phyloP scores from a whole-genome alignment of 1,139 yeast species.

The Debaryomycetaceae sp. region DNA sequence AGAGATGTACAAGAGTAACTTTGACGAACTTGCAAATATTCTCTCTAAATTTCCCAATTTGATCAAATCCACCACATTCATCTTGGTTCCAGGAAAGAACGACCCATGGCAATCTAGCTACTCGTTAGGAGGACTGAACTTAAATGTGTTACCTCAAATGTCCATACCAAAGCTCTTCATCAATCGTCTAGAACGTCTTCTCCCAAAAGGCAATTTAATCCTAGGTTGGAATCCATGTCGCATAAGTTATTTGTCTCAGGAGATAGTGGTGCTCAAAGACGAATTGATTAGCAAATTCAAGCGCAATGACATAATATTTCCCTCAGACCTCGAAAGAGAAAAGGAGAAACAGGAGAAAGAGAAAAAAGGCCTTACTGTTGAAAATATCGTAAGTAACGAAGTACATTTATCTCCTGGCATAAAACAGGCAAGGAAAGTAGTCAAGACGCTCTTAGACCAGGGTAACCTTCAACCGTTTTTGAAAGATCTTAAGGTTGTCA shows the following conservation, averaged over 20 bases:
- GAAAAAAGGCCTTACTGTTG: slow-evolving; percentile 10
- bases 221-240: slow-evolving; percentile 77
- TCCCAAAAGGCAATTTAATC: slow-evolving; percentile 53
- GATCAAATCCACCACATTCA: slow-evolving; percentile 39
- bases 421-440: slow-evolving; percentile 69
- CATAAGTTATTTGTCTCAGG: slow-evolving; percentile 77
- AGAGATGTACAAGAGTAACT: slow-evolving; percentile 62
- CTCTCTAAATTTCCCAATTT: slow-evolving; percentile 33
- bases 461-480: slow-evolving; percentile 84
- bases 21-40: slow-evolving; percentile 68
- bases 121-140: slow-evolving; percentile 59
- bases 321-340: slow-evolving; percentile 37
- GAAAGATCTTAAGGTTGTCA: slow-evolving; percentile 54
- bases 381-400: slow-evolving; percentile 14
- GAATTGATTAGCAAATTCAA: slow-evolving; percentile 68
- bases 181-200: slow-evolving; percentile 59
- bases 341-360: slow-evolving; percentile 15
- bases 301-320: slow-evolving; percentile 61
- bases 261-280: slow-evolving; percentile 71
- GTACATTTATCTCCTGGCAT: slow-evolving; percentile 35
- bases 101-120: slow-evolving; percentile 90
- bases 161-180: slow-evolving; percentile 71
- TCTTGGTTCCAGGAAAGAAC: slow-evolving; percentile 82
- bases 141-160: slow-evolving; percentile 65
- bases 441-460: slow-evolving; percentile 80